A percentile compares a stretch with the other conserved stretches of the same genome.
Conservation (phyloP, 441 rosid species). For the Arabidopsis lyrata region DNA sequence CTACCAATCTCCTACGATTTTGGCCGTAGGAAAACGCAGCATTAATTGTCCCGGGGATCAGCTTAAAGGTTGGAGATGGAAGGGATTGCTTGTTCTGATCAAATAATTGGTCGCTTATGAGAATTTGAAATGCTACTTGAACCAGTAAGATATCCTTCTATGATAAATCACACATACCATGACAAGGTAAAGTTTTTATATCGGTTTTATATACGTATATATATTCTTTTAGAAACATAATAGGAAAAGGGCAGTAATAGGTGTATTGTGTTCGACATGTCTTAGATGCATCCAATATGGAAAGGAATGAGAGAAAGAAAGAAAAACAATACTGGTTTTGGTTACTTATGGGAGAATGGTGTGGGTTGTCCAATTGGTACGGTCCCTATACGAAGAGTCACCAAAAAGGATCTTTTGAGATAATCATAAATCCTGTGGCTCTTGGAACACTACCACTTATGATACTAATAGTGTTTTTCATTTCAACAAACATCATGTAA, state of each 20-base stretch:
- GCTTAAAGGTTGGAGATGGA: too few species aligned
- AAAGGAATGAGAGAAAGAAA: background rate
- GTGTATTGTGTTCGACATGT: background rate
- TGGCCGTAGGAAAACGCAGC: too few species aligned
- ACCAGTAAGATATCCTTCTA: slow-evolving; percentile 7
- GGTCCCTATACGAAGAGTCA: slow-evolving; percentile 27
- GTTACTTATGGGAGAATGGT: slow-evolving; percentile 37
- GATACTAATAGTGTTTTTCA: background rate
- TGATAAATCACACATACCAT: slow-evolving; percentile 36
- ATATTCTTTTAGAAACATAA: background rate
- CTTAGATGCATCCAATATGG: slow-evolving; percentile 25
- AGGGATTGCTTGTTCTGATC: too few species aligned
- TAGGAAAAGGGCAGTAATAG: background rate
- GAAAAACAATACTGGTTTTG: slow-evolving; percentile 12
- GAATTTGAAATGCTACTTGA: too few species aligned
- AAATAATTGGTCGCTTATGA: too few species aligned
- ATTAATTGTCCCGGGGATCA: too few species aligned
- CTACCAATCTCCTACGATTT: too few species aligned
- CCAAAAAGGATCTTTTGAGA: slow-evolving; percentile 12
- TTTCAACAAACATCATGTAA: slow-evolving; percentile 32
- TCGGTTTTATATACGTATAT: background rate
- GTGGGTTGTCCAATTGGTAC: slow-evolving; percentile 36
- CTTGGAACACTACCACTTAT: slow-evolving; percentile 12
- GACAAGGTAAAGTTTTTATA: slow-evolving; percentile 21
- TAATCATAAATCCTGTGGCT: slow-evolving; percentile 9